These are phyloP conservation scores for Mycena floridula DNA, from an alignment of 768 basidiomycete genomes.

Conservation along the genomic window DNA sequence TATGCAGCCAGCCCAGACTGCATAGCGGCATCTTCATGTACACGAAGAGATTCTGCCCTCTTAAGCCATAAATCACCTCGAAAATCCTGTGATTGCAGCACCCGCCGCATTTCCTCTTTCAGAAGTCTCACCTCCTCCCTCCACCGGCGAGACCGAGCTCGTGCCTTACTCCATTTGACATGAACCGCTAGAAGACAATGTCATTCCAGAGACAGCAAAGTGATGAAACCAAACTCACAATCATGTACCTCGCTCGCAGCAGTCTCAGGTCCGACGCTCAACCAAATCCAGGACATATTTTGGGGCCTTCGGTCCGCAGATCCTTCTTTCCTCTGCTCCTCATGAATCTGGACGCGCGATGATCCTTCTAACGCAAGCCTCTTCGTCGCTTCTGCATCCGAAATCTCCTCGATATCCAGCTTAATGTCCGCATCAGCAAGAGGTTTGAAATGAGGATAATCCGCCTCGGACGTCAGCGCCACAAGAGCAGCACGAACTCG, in stretches of 20 bases:
- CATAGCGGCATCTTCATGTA: not conserved
- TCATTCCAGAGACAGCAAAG: not conserved
- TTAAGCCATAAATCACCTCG: slow-evolving; percentile 13
- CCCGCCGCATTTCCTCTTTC: slow-evolving; percentile 26
- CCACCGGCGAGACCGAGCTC: slow-evolving; percentile 25
- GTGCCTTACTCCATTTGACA: slow-evolving; percentile 24
- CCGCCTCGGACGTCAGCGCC: not conserved
- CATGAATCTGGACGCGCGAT: not conserved
- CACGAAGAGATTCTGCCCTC: not conserved
- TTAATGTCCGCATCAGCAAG: not conserved
- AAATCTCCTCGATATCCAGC: not conserved
- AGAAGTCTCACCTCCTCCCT: slow-evolving; percentile 27
- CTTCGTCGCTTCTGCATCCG: not conserved
- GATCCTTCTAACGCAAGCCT: not conserved
- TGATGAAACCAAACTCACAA: not conserved
- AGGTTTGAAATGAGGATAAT: not conserved
- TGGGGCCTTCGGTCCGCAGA: too few relatives aligned
- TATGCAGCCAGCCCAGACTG: not conserved
- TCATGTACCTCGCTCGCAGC: not conserved
- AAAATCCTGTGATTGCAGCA: slow-evolving; percentile 13
- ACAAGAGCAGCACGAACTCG: not conserved
- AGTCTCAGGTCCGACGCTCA: not conserved
- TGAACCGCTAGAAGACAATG: slow-evolving; percentile 13
- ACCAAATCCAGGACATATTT: not conserved
- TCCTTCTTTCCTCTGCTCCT: not conserved